These are phyloP conservation scores for Trichosanthes truncata DNA, from an alignment of 306 rosid species.

Conservation along the genomic window DNA sequence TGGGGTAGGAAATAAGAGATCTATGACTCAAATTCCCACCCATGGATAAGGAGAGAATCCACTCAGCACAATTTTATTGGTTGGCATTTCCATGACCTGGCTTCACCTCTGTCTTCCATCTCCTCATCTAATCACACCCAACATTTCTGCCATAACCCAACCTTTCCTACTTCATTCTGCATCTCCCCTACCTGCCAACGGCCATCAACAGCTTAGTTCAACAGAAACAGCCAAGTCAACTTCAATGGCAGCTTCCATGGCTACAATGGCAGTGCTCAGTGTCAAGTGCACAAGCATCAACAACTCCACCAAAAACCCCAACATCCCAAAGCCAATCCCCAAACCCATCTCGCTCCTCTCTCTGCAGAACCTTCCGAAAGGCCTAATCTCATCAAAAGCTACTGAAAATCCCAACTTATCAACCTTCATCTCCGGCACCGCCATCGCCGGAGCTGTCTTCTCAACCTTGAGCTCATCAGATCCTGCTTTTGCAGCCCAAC, in stretches of 20 bases:
- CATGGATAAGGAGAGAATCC: constrained; percentile 73
- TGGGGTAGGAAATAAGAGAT: constrained; percentile 9
- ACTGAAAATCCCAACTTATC: constrained; percentile 7
- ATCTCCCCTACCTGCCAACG: constrained; percentile 19
- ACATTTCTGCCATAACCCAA: neutral
- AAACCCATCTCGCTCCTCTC: constrained; percentile 44
- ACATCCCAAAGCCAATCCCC: constrained; percentile 27
- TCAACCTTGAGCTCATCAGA: constrained; percentile 48
- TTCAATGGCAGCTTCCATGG: constrained; percentile 72
- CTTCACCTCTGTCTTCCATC: neutral
- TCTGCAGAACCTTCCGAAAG: constrained; percentile 55
- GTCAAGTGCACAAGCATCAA: constrained; percentile 40
- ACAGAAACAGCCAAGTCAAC: neutral
- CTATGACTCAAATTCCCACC: constrained; percentile 10
- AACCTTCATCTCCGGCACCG: constrained; percentile 35
- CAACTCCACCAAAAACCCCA: constrained; percentile 20
- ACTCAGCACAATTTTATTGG: constrained; percentile 38
- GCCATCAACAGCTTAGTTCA: neutral
- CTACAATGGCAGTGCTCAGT: constrained; percentile 69
- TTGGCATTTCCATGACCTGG: constrained; percentile 17
- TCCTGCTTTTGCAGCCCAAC: constrained; percentile 74
- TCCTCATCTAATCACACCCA: neutral
- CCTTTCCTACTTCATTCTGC: neutral
- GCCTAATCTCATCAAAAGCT: constrained; percentile 15
- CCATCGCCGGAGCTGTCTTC: constrained; percentile 71